Evolutionary conservation across 78 protist species (phyloP).

Genomic region (Dictyostelium brefeldianum): DNA sequence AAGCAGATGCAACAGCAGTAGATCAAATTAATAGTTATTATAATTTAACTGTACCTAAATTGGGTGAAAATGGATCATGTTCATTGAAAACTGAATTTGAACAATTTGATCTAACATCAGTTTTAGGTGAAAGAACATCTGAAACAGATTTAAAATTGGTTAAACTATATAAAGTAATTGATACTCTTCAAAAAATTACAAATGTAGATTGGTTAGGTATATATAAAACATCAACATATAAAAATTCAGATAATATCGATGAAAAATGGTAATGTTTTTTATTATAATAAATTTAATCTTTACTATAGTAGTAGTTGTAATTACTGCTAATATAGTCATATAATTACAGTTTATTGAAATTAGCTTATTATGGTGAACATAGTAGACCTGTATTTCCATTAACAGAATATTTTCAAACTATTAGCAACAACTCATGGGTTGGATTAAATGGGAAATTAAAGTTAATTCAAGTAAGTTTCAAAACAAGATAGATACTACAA

Average conservation of each 20-base stretch:
- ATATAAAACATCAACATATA: slow-evolving; percentile 14
- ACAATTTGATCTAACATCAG: slow-evolving; percentile 21
- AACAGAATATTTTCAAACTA: slow-evolving; percentile 23
- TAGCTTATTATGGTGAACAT: slow-evolving; percentile 62
- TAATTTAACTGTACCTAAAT: slow-evolving; percentile 48
- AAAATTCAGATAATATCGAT: slow-evolving; percentile 2
- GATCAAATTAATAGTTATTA: slow-evolving; percentile 2
- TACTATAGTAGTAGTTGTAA: background rate
- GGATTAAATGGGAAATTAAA: slow-evolving; percentile 42
- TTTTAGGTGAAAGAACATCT: background rate
- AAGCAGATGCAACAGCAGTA: too few relatives aligned
- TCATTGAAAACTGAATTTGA: slow-evolving; percentile 43
- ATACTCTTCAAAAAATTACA: slow-evolving; percentile 2
- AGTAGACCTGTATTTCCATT: slow-evolving; percentile 66
- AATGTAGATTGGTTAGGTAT: slow-evolving; percentile 70
- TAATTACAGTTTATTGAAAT: background rate
- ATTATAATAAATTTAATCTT: background rate
- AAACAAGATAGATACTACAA: background rate
- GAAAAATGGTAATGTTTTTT: background rate
- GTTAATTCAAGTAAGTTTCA: slow-evolving; percentile 35
- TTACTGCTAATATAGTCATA: too few relatives aligned
- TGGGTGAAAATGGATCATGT: slow-evolving; percentile 67
- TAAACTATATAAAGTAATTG: slow-evolving; percentile 23
- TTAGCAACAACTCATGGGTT: slow-evolving; percentile 35
- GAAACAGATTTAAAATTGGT: background rate